Percentiles rank a stretch among this genome's conserved stretches.
These are phyloP conservation scores for Termitomyces sp. DNA, from an alignment of 768 basidiomycete genomes.

Conservation along the genomic window DNA sequence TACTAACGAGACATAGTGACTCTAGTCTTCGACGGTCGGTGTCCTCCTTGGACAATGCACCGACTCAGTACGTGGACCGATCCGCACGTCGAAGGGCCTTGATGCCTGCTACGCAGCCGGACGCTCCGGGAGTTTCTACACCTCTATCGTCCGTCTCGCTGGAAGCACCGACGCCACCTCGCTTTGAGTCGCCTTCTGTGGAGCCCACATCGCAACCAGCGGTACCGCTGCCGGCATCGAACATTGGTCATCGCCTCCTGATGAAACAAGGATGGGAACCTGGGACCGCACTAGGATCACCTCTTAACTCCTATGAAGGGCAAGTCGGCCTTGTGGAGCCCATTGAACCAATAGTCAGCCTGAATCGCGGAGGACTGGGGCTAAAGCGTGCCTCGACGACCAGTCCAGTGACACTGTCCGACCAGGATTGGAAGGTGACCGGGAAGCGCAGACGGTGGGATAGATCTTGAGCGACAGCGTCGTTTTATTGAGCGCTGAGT, in stretches of 20 bases:
- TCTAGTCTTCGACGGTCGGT: conserved; percentile 14
- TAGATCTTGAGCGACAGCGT: conserved; percentile 1
- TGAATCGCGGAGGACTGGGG: conserved; percentile 53
- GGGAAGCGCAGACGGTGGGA: conserved; percentile 37
- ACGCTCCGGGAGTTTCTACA: conserved; percentile 43
- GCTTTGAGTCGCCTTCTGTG: conserved; percentile 16
- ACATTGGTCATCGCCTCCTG: conserved; percentile 64
- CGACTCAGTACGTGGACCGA: conserved; percentile 51
- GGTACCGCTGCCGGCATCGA: conserved; percentile 45
- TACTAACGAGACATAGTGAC: conserved; percentile 47
- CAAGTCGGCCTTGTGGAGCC: conserved; percentile 49
- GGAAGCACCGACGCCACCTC: conserved; percentile 10
- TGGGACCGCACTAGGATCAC: conserved; percentile 47
- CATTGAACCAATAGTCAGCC: conserved; percentile 37
- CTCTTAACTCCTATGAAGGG: conserved; percentile 23
- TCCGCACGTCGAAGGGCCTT: conserved; percentile 66
- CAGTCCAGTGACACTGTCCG: conserved; percentile 13
- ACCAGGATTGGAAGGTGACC: conserved; percentile 32
- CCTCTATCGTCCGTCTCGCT: conserved; percentile 7
- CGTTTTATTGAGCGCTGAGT: neutral
- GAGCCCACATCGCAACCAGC: conserved; percentile 34
- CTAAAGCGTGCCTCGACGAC: conserved; percentile 21
- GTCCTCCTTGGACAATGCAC: conserved; percentile 8
- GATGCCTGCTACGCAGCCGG: conserved; percentile 43
- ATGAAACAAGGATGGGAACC: conserved; percentile 77